Base-by-base conservation (phyloP, 345 rosid species). In the Gossypium longicalyx region DNA sequence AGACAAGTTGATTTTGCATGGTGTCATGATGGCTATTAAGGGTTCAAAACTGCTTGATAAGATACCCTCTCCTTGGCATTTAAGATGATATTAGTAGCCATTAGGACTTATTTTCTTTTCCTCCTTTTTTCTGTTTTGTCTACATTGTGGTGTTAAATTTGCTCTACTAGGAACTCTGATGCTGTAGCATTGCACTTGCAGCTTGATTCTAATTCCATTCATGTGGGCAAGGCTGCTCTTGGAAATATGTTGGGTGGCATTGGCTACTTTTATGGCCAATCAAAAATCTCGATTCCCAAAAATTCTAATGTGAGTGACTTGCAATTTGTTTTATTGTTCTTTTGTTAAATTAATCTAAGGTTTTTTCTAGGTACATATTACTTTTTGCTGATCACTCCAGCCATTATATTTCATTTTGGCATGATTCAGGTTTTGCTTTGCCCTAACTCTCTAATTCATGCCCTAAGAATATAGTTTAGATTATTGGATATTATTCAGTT, bases 181-280 rank as follows among this genome's bases (percentile, higher is more conserved):
- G 63, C 67, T 47, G 12, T 38, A 22, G 13, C 34, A 4, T 68
- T 83, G 34, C 79, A 17, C 69, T 41, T 82, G 67, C 92, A 94
- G 98, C 83, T 91, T 77, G 94, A 87, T 82, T 65, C 79, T 25
- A 90, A 91, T 59, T 85, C 90, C 15, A 43, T 77, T 63, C 69
- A 47, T 60, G 94, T 88, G 22, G 98, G 96, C 41, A 94, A 92
- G 85, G 91, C 90, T 80, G 94, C 93, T 67, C 74, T 93, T 62
- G 90, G 87, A 23, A 94, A 92, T 80, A 85, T 94, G 97, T 80
- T 94, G 83, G 98, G 98, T 63, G 94, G 97, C 76, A 89, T 94
- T 83, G 98, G 98, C 69, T 94, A 94, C 84, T 89, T 92, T 57
- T 94, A 89, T 83, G 98, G 98, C 49, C 96, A 89, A 79, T 92